Base-by-base conservation (phyloP, 2,329 filamentous ascomycete species). In the Cercospora beticola region DNA sequence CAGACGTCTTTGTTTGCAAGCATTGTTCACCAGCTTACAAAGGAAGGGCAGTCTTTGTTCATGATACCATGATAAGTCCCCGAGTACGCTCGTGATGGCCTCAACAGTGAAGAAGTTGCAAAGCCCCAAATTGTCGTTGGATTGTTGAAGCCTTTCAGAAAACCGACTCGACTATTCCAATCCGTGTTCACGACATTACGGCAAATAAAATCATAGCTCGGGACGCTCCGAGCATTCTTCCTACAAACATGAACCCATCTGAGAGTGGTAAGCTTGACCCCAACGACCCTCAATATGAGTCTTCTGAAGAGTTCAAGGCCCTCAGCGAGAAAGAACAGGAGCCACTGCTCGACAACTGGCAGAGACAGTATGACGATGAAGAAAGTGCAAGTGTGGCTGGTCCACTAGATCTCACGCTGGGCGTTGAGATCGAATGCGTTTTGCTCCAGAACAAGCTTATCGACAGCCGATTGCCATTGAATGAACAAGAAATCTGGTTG, bases 381-480 rank as follows among this genome's bases (percentile, higher is more conserved):
- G 43, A 64, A 33, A 64, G 43, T 4, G 21, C 21, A 14, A 36
- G 40, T 14, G 18, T 64, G 43, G 18, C 26, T 12, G 30, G 46
- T 7, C 30, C 61, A 23, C 58, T 62, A 5, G 57, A 62, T 33
- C 43, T 71, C 18, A 68, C 70, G 10, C 60, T 65, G 36, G 70
- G 70, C 28, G 58, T 70, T 10, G 65, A 71, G 31, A 61, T 71
- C n/a, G 68, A 70, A 57, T 71, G 65, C 36, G 21, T 70, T 14
- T 49, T 70, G 4, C 28, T 70, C 3, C 56, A 64, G 56, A 62
- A 66, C 21, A 59, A 33, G 14, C 57, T 18, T n/a, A n/a, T 26
- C 23, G 33, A 56, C 12, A 16, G 21, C 5, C 40, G 40, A 14
- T 12, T 30, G 10, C 10, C 10, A 14, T 33, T 40, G 36, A 40